These are phyloP conservation scores for Fonsecaea multimorphosa DNA, from an alignment of 2,329 filamentous ascomycete genomes.

Conservation along the genomic window DNA sequence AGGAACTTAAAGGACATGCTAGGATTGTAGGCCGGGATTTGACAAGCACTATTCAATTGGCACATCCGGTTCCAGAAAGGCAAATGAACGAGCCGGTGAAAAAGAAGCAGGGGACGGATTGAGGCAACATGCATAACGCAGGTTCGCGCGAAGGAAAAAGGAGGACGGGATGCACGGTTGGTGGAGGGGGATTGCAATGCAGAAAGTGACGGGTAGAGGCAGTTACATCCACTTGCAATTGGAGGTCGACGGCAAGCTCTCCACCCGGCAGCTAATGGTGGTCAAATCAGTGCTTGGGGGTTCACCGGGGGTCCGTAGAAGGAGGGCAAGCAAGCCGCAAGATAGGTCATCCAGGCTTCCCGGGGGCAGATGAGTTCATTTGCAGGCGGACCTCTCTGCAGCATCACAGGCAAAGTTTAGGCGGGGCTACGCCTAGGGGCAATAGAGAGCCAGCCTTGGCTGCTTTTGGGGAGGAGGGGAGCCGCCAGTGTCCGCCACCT, in stretches of 20 bases:
- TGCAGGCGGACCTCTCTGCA: not conserved
- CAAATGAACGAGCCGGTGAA: slow-evolving; percentile 3
- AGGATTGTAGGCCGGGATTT: not conserved
- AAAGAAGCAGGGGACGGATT: slow-evolving; percentile 12
- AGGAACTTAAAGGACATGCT: slow-evolving; percentile 18
- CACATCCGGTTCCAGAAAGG: slow-evolving; percentile 12
- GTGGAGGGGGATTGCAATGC: not conserved
- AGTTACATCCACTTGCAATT: not conserved
- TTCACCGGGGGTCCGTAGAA: slow-evolving; percentile 2
- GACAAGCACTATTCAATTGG: not conserved
- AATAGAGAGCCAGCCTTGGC: not conserved
- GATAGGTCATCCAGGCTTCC: not conserved
- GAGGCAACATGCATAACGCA: slow-evolving; percentile 11
- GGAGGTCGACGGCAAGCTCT: not conserved
- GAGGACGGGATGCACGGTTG: slow-evolving; percentile 10
- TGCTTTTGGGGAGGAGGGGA: not conserved
- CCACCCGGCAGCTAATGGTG: not conserved
- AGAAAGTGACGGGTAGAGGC: not conserved
- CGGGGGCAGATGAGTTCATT: not conserved
- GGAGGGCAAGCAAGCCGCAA: not conserved
- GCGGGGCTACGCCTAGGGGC: not conserved
- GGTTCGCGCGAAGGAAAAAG: slow-evolving; percentile 10
- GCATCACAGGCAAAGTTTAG: not conserved
- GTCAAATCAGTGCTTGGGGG: not conserved
- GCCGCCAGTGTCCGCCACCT: not conserved